Conservation (phyloP, 192 early-diverging fungal genomes). For the Coemansia sp. region DNA sequence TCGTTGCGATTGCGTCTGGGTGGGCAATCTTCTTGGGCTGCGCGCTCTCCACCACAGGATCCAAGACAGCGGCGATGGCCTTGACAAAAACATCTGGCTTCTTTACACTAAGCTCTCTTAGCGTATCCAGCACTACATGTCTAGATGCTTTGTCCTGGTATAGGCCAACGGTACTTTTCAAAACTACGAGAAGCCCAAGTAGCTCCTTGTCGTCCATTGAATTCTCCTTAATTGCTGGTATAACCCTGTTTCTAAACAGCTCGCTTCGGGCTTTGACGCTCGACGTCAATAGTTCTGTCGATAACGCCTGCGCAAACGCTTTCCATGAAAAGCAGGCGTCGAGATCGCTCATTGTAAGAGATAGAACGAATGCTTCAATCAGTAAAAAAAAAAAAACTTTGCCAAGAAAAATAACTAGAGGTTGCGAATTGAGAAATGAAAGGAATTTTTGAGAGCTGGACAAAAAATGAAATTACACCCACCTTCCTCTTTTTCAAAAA, state of each 20-base stretch:
- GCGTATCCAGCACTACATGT: constrained; percentile 59
- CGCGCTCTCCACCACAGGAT: constrained; percentile 55
- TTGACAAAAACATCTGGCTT: constrained; percentile 61
- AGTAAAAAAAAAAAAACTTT: too few relatives aligned
- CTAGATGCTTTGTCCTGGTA: constrained; percentile 74
- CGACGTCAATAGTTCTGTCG: constrained; percentile 56
- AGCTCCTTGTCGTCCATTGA: constrained; percentile 45
- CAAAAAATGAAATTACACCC: too few relatives aligned
- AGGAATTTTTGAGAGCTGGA: too few relatives aligned
- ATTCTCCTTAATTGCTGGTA: constrained; percentile 28
- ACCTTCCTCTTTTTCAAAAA: too few relatives aligned
- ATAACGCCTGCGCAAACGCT: constrained; percentile 58
- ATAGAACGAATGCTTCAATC: not conserved
- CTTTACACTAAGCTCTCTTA: constrained; percentile 62
- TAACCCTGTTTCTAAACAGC: constrained; percentile 53
- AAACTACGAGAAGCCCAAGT: constrained; percentile 50
- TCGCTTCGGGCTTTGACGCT: constrained; percentile 57
- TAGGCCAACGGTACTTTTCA: constrained; percentile 64
- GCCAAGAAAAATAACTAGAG: too few relatives aligned
- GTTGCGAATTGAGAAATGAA: too few relatives aligned
- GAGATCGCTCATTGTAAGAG: constrained; percentile 15
- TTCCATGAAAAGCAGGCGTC: constrained; percentile 56
- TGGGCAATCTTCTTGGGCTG: constrained; percentile 36
- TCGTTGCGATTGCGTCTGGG: constrained; percentile 46
- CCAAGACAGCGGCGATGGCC: constrained; percentile 52